A percentile compares a stretch with the other conserved stretches of the same genome.
Evolutionary conservation across 2,329 filamentous ascomycete species (phyloP).

Genomic region (Cladosporium phlei): DNA sequence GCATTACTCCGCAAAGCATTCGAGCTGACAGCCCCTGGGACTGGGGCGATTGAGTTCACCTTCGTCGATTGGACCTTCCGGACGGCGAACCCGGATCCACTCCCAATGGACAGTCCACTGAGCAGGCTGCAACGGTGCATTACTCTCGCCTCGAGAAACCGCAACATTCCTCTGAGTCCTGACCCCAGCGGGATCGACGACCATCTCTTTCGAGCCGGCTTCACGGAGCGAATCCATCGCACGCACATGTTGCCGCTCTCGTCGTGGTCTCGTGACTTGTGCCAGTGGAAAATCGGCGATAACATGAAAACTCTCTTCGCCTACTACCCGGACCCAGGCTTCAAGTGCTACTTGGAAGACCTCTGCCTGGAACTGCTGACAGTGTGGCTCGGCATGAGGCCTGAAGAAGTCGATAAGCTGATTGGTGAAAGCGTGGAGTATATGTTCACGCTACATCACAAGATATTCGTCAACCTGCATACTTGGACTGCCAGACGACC

Average conservation of each 20-base stretch:
- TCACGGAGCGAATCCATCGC: background rate
- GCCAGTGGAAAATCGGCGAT: background rate
- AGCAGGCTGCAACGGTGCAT: background rate
- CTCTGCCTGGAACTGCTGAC: background rate
- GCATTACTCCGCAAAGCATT: background rate
- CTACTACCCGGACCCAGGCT: background rate
- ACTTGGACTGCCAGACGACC: background rate
- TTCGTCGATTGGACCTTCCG: conserved; percentile 8
- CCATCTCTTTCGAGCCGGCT: background rate
- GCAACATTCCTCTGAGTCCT: background rate
- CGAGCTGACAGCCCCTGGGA: background rate
- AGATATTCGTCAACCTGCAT: background rate
- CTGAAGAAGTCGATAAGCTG: background rate
- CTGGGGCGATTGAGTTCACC: background rate
- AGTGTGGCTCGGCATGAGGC: background rate
- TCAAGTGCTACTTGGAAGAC: background rate
- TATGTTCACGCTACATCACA: background rate
- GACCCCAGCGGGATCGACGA: background rate
- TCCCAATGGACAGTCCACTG: background rate
- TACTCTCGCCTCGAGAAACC: background rate
- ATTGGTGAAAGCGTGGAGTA: background rate
- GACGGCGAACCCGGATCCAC: background rate
- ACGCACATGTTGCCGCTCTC: background rate
- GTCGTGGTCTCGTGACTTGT: background rate
- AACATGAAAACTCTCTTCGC: background rate